Percentiles rank a stretch among this genome's conserved stretches.
These are phyloP conservation scores for Flagelloscypha sp. DNA, from an alignment of 768 basidiomycete species.

Conservation along the genomic window DNA sequence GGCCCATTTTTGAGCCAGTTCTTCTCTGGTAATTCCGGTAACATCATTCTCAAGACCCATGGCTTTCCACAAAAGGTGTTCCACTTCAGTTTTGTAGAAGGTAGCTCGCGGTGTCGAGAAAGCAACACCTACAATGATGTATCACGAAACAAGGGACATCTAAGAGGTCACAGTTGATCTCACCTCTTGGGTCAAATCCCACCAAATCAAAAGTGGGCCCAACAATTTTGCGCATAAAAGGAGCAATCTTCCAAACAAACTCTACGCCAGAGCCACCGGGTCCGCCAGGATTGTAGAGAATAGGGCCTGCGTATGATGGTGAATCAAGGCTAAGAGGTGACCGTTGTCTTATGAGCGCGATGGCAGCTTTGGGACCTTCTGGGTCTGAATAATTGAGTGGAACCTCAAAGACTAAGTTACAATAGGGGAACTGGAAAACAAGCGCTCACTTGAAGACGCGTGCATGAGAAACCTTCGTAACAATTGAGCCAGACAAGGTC, in stretches of 20 bases:
- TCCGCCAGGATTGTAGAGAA: conserved; percentile 15
- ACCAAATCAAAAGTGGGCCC: conserved; percentile 15
- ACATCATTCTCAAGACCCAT: not conserved
- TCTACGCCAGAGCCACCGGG: conserved; percentile 15
- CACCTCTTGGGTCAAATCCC: conserved; percentile 18
- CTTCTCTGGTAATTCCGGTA: conserved; percentile 7
- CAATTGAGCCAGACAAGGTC: conserved; percentile 19
- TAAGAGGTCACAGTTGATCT: conserved; percentile 1
- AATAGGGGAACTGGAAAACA: conserved; percentile 1
- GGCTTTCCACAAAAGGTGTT: conserved; percentile 3
- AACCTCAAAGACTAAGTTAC: too few species aligned
- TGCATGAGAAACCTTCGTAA: conserved; percentile 20
- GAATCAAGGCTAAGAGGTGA: conserved; percentile 9
- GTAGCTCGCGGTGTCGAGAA: conserved; percentile 10
- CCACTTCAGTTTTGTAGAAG: conserved; percentile 8
- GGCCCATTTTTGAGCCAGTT: conserved; percentile 7
- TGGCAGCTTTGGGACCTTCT: conserved; percentile 6
- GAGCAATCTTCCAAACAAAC: not conserved
- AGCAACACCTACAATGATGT: conserved; percentile 6
- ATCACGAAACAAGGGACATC: not conserved
- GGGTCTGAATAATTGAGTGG: conserved; percentile 13
- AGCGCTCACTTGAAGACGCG: conserved; percentile 20
- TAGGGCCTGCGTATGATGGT: conserved; percentile 11
- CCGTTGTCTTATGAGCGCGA: conserved; percentile 11
- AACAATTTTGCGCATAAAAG: conserved; percentile 4